These are phyloP conservation scores for Stemphylium beticola DNA, from an alignment of 2,329 filamentous ascomycete genomes.

Conservation along the genomic window DNA sequence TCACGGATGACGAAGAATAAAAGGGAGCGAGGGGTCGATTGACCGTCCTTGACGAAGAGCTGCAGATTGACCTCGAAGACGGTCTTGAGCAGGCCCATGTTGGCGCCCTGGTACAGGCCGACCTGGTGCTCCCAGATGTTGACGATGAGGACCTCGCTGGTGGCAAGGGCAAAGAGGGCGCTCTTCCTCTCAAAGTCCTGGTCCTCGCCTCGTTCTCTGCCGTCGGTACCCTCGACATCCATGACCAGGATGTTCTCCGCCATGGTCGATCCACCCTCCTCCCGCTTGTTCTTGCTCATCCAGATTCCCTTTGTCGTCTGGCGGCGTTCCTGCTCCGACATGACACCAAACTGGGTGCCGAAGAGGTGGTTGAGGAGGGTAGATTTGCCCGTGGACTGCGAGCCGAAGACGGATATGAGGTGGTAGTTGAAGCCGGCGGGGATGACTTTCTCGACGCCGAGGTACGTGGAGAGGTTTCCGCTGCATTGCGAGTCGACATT, in stretches of 20 bases:
- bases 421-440: conserved; percentile 98
- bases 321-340: conserved; percentile 91
- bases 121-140: conserved; percentile 99
- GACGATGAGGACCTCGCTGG: conserved; percentile 95
- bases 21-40: conserved; percentile 87
- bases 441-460: conserved; percentile 78
- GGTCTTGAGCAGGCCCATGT: conserved; percentile 98
- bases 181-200: conserved; percentile 99
- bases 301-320: conserved; percentile 99
- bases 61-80: conserved; percentile 99
- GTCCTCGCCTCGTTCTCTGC: conserved; percentile 93
- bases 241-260: conserved; percentile 98
- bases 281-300: conserved; percentile 94
- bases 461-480: conserved; percentile 78
- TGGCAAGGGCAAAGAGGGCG: conserved; percentile 93
- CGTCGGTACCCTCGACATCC: conserved; percentile 98
- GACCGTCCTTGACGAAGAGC: conserved; percentile 93
- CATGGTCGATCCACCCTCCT: conserved; percentile 66
- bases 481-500: conserved; percentile 55
- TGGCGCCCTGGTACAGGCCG: conserved; percentile 95
- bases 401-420: conserved; percentile 97
- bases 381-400: conserved; percentile 97
- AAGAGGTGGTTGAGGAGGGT: conserved; percentile 96
- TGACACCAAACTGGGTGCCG: conserved; percentile 94
- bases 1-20: conserved; percentile 99